phyloP scores from a whole-genome alignment of 225 moss, liverwort and hornwort species.

The Physcomitrium patens region DNA sequence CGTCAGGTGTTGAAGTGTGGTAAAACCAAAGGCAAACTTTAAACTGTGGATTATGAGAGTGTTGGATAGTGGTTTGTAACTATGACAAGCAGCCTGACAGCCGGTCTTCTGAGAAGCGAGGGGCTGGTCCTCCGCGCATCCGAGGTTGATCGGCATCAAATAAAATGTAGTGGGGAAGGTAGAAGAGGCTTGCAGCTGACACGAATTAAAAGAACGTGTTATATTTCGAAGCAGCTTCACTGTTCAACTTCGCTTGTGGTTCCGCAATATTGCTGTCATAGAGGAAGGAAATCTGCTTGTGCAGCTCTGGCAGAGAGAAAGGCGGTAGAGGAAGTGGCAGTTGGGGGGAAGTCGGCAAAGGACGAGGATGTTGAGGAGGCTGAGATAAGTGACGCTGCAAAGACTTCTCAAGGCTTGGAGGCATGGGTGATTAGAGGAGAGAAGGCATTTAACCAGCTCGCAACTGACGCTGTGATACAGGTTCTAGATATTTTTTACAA shows the following conservation, averaged over 20 bases:
- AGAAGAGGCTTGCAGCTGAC: slow-evolving; percentile 14
- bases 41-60: slow-evolving; percentile 27
- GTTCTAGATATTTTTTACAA: slow-evolving; percentile 71
- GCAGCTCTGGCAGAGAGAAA: slow-evolving; percentile 33
- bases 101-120: slow-evolving; percentile 36
- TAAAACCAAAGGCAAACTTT: background rate
- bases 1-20: background rate
- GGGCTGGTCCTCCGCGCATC: slow-evolving; percentile 20
- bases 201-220: slow-evolving; percentile 7
- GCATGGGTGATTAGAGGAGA: slow-evolving; percentile 77
- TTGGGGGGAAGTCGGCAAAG: slow-evolving; percentile 19
- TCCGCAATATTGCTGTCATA: background rate
- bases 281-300: slow-evolving; percentile 13
- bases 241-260: background rate
- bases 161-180: slow-evolving; percentile 18
- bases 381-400: slow-evolving; percentile 19
- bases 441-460: slow-evolving; percentile 72
- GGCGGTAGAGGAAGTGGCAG: slow-evolving; percentile 8
- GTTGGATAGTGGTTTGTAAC: background rate
- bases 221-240: slow-evolving; percentile 15
- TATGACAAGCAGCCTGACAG: slow-evolving; percentile 39
- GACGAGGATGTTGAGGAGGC: slow-evolving; percentile 20
- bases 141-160: slow-evolving; percentile 22
- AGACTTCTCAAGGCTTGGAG: slow-evolving; percentile 42
- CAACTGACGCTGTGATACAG: slow-evolving; percentile 73